Evolutionary conservation across 345 rosid species (phyloP), one percentile per base, ranked within the genome.

Genomic region (Populus deltoides): DNA sequence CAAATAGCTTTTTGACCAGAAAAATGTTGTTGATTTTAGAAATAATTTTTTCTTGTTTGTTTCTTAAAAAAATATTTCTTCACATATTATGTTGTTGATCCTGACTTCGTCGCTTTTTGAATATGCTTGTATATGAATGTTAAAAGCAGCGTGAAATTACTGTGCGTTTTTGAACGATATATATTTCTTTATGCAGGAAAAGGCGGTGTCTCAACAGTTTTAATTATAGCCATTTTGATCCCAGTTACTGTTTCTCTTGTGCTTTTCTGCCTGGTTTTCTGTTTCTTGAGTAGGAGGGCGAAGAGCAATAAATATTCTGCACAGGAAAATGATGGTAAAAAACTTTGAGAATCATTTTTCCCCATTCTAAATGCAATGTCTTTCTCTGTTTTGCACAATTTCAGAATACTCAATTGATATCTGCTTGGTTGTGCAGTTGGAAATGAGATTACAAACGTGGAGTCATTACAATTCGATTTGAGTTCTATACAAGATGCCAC

Each of bases 391-490:
- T n/a, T 57, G 13, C 24, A 57, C 63, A 12, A 18, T 47, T 47
- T 47, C 51, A 15, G 51, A 57, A 57, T 22, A 8, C 63, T 3
- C 2, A n/a, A 57, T n/a, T 10, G 27, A 15, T 55, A 7, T 36
- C 1, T 24, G 16, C n/a, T 43, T 76, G 29, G 9, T 31, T 79
- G 39, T 82, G 77, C 63, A 89, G 94, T 16, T 78, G 75, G 7
- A 41, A 80, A 79, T 68, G 86, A 75, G 16, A 79, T 86, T 71
- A 66, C 83, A 33, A 67, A 73, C 65, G 77, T 68, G 71, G 90
- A 90, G 62, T 85, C 90, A 18, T 72, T 84, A 69, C 90, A 91
- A 55, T 84, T 72, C 24, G 87, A 87, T 70, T 78, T 89, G 2
- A 77, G 45, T 3, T 75, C 81, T 8, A 82, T 91, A 15, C 75